Base-by-base conservation (phyloP, 2,329 filamentous ascomycete genomes). In the Pseudogymnoascus sp. region DNA sequence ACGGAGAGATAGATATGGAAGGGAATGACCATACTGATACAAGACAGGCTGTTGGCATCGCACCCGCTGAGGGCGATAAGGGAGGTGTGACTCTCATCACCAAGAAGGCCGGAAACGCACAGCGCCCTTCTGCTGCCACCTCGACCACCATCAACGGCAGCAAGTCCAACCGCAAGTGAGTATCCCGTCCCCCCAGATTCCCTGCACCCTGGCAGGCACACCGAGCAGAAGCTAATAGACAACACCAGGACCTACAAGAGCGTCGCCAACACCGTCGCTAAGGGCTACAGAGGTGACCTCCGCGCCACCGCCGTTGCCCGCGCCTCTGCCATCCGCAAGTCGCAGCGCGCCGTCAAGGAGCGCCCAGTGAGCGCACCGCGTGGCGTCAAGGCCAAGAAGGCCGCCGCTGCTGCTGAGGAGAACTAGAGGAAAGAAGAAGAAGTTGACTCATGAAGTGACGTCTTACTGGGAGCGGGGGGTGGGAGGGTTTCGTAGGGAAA, bases 231-330 rank as follows among this genome's bases (percentile, higher is more conserved):
- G 14, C 21, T 18, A 62, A 36, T 25, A n/a, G 23, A 62, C 34
- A 64, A 42, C 31, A 21, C 69, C 69, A 95, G 91, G 85, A 89
- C 89, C 81, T 97, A 93, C 88, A 90, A 89, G 82, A 84, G 84
- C 73, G 86, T 97, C 77, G 92, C 92, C 81, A 89, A 86, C 82
- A 82, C 83, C 77, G 86, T 88, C 73, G 89, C 91, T 78, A 92
- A 91, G 86, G 85, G 88, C 75, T 99, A 97, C 89, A 90, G 90
- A 73, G 74, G 84, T 73, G 90, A 93, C 77, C 84, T 93, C 78
- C 89, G 89, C 72, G 80, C 84, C 74, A 82, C 83, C 73, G 93
- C 93, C 73, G 88, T 97, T 74, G 82, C 91, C 79, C 91, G 95
- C 75, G 91, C 89, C 75, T 92, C 88, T 74, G 91, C 92, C 74